A percentile compares a stretch with the other conserved stretches of the same genome.
Conservation (phyloP, 768 basidiomycete species). For the Coprinopsis strossmayeri region DNA sequence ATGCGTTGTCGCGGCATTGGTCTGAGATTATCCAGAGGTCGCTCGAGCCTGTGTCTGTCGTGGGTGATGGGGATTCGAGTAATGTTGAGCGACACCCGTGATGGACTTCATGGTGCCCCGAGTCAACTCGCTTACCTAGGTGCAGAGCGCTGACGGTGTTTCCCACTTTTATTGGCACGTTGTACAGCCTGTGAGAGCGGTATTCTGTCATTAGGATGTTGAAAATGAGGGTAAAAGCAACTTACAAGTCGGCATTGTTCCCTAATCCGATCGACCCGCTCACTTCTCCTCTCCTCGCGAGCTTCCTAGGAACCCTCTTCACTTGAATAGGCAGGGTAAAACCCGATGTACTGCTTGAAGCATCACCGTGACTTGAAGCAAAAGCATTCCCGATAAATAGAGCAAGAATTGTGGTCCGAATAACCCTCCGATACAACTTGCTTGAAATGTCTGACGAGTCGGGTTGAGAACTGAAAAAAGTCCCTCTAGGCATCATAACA, state of each 20-base stretch:
- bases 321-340: constrained; percentile 18
- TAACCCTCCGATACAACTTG: no score
- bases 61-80: neutral
- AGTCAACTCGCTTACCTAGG: constrained; percentile 25
- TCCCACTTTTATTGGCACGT: constrained; percentile 29
- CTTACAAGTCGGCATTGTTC: constrained; percentile 30
- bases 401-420: no score
- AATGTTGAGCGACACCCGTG: neutral
- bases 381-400: no score
- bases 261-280: constrained; percentile 30
- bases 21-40: constrained; percentile 64
- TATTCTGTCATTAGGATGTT: no score
- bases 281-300: constrained; percentile 20
- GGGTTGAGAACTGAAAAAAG: no score
- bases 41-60: constrained; percentile 61
- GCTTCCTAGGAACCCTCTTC: constrained; percentile 14
- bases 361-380: no score
- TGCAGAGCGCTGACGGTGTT: constrained; percentile 23
- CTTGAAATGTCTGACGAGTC: no score
- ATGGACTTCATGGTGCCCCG: neutral
- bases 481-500: no score
- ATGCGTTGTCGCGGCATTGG: constrained; percentile 34
- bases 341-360: no score
- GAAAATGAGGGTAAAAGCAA: neutral
- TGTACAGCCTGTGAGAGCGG: constrained; percentile 26